A percentile compares a stretch with the other conserved stretches of the same genome.
phyloP scores from a whole-genome alignment of 139 green algal genomes.

The Haematococcus lacustris region DNA sequence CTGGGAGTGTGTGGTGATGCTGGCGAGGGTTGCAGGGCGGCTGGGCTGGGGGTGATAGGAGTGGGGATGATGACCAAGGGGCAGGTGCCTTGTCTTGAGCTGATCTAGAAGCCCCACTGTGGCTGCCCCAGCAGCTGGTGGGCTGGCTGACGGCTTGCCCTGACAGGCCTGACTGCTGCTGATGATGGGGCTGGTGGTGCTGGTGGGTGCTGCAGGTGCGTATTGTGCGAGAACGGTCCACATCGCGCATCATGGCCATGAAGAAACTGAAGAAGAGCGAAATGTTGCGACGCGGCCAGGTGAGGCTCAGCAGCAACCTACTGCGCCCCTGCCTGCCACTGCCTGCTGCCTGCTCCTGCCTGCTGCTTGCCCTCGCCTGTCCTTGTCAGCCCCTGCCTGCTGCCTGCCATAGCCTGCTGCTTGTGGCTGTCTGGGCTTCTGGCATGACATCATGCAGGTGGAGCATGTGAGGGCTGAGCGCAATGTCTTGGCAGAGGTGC shows the following conservation, averaged over 20 bases:
- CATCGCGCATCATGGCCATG: conserved; percentile 86
- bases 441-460: no score
- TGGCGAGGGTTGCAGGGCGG: no score
- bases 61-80: no score
- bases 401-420: background rate
- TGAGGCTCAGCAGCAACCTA: conserved; percentile 14
- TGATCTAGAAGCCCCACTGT: no score
- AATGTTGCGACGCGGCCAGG: conserved; percentile 91
- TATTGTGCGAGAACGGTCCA: conserved; percentile 73
- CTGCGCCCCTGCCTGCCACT: background rate
- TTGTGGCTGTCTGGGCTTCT: no score
- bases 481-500: conserved; percentile 89
- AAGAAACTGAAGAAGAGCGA: conserved; percentile 96
- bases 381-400: background rate
- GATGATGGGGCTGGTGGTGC: no score
- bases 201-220: conserved; percentile 52
- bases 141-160: no score
- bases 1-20: no score
- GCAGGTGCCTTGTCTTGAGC: no score
- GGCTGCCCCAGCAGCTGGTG: no score
- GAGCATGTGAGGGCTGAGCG: conserved; percentile 94
- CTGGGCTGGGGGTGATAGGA: no score
- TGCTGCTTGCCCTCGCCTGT: background rate
- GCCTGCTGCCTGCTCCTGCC: background rate
- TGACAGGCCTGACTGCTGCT: no score